These are phyloP conservation scores for Neurospora sp. DNA, from an alignment of 2,329 filamentous ascomycete genomes.

Conservation along the genomic window DNA sequence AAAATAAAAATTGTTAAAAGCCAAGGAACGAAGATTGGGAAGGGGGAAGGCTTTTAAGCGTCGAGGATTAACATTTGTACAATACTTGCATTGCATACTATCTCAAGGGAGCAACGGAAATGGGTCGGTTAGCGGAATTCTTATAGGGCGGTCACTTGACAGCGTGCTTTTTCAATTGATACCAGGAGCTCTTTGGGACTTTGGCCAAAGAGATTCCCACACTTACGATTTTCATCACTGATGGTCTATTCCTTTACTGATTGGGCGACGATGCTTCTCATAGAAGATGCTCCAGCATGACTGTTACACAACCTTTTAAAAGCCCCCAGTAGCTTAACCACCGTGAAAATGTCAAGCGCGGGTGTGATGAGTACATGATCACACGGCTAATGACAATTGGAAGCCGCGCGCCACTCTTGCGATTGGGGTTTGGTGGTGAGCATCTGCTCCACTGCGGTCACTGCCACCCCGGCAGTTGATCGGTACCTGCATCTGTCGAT, in stretches of 20 bases:
- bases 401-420: neutral
- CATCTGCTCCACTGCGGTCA: neutral
- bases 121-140: neutral
- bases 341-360: neutral
- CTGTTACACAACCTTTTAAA: neutral
- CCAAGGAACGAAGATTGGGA: neutral
- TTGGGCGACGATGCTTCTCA: neutral
- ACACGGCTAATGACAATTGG: neutral
- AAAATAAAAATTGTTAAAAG: neutral
- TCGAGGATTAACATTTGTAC: neutral
- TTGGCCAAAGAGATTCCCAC: neutral
- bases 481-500: neutral
- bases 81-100: conserved; percentile 1
- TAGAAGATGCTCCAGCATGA: neutral
- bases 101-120: neutral
- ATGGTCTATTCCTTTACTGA: neutral
- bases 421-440: neutral
- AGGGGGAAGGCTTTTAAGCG: neutral
- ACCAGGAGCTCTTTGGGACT: neutral
- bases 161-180: neutral
- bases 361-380: neutral
- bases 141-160: neutral
- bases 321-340: neutral
- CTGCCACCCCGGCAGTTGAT: neutral
- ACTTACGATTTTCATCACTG: neutral